Percentiles rank a stretch among this genome's conserved stretches.
phyloP scores from a whole-genome alignment of 257 asterid species.

The Solanum sitiens region DNA sequence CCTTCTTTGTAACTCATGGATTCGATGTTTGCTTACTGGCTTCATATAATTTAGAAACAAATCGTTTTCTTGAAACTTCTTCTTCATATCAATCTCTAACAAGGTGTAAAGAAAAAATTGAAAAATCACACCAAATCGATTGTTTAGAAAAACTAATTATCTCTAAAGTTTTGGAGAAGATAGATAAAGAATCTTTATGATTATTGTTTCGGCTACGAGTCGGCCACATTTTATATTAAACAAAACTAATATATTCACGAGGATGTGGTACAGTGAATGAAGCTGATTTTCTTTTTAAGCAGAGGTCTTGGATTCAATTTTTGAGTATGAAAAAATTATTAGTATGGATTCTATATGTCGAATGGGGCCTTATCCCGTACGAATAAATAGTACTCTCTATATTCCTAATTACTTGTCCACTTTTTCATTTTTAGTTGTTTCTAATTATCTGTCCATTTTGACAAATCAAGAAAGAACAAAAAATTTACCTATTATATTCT shows the following conservation, averaged over 20 bases:
- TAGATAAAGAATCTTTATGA: neutral
- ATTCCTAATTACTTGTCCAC: too few relatives aligned
- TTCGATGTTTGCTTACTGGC: too few relatives aligned
- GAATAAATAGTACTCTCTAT: too few relatives aligned
- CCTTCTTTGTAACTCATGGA: too few relatives aligned
- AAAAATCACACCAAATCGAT: neutral
- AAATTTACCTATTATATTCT: too few relatives aligned
- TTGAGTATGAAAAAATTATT: neutral
- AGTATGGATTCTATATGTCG: too few relatives aligned
- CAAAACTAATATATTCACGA: too few relatives aligned
- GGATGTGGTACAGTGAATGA: too few relatives aligned
- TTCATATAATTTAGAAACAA: neutral
- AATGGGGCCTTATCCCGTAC: too few relatives aligned
- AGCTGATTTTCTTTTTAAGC: too few relatives aligned
- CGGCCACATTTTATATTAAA: neutral
- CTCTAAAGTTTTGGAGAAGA: neutral
- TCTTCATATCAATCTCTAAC: neutral
- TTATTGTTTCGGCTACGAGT: neutral
- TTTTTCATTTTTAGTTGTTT: too few relatives aligned
- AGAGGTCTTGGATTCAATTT: fast-evolving
- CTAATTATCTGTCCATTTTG: fast-evolving
- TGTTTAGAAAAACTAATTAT: neutral
- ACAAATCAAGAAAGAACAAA: too few relatives aligned
- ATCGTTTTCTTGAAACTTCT: neutral
- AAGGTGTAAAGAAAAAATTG: neutral